A percentile compares a stretch with the other conserved stretches of the same genome.
Conservation (phyloP, 164 flowering plant species). For the Hamamelis virginiana region DNA sequence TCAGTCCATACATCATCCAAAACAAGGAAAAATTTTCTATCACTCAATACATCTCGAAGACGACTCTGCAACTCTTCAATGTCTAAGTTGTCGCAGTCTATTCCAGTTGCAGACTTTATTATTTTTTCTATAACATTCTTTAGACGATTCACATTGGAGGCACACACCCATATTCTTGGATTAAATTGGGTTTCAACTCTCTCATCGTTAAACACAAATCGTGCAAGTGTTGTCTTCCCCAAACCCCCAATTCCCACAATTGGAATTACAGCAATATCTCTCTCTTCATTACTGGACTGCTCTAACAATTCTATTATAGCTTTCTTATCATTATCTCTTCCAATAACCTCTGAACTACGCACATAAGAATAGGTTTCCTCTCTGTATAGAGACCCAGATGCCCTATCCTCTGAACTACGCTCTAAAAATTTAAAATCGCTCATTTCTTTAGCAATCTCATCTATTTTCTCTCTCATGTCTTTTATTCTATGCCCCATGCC, state of each 20-base stretch:
- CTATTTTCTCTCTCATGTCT: background rate
- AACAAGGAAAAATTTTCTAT: background rate
- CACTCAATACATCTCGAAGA: background rate
- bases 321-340: slow-evolving; percentile 1
- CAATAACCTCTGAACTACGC: background rate
- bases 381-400: background rate
- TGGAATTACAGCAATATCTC: background rate
- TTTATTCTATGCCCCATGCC: background rate
- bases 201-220: background rate
- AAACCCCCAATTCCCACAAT: slow-evolving; percentile 15
- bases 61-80: background rate
- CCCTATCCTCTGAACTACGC: background rate
- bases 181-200: background rate
- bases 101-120: too few relatives aligned
- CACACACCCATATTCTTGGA: slow-evolving; percentile 4
- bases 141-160: background rate
- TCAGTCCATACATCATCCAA: slow-evolving; percentile 16
- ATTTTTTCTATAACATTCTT: too few relatives aligned
- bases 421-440: background rate
- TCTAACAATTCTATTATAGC: background rate
- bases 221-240: slow-evolving; percentile 7
- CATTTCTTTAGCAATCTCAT: background rate
- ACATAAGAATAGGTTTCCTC: background rate
- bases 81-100: background rate
- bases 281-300: background rate